Evolutionary conservation across 2,329 filamentous ascomycete genomes (phyloP), one percentile per base, ranked within the genome.

Genomic region (Penicillium sp.): DNA sequence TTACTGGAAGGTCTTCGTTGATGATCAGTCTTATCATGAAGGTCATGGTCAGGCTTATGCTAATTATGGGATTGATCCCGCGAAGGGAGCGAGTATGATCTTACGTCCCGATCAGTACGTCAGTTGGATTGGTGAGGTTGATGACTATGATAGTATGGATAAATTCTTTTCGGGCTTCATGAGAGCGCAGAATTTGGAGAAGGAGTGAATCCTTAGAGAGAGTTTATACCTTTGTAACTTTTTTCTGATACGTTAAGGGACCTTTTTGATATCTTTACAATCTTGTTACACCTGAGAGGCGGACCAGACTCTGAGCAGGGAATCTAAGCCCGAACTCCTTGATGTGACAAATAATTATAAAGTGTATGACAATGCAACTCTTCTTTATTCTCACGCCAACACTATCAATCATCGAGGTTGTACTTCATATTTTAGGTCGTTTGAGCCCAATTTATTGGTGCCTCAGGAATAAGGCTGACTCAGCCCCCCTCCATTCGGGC

Each of bases 41-140:
- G 62, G 69, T 8, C 81, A 85, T 60, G 84, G 84, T 0, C 77
- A 84, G 40, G 84, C 83, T 0, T 87, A 87, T 65, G 76, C 82
- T 45, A 76, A 75, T 3, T 85, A 85, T 59, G 83, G 83, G 0
- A 74, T 88, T 16, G 78, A 83, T 62, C 67, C 75, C 0, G 62
- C 69, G 2, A 58, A 67, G 22, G 81, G 82, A 0, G 80, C 78
- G 0, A 61, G 84, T 6, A 78, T 83, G 0, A 73, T 87, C 59
- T 77, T 87, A 6, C 76, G 85, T 22, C 86, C 85, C 1, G 85
- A 87, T 75, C 84, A 87, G 71, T 84, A 83, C 83, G 55, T 69
- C 16, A 65, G 62, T 19, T 68, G 65, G 64, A 49, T 68, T 6
- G 65, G 67, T 71, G 65, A 69, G 42, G 43, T 65, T 30, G 65